These are phyloP conservation scores for Stentor roeselii DNA, from an alignment of 73 alveolate genomes.

Conservation along the genomic window DNA sequence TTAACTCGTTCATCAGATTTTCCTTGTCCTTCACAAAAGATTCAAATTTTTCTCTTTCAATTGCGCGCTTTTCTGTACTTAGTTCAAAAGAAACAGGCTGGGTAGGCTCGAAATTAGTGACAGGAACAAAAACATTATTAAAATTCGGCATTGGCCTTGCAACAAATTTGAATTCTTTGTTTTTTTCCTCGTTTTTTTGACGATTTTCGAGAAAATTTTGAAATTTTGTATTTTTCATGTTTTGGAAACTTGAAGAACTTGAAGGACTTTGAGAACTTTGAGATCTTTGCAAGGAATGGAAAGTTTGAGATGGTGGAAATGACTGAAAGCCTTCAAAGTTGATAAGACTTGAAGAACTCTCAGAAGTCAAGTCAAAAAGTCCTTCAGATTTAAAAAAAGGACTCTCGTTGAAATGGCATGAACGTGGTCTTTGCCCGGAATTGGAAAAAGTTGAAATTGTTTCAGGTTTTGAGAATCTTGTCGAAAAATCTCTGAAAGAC, in stretches of 20 bases:
- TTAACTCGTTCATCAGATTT: background rate
- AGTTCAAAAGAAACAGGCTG: background rate
- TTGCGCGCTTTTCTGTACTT: background rate
- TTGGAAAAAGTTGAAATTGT: background rate
- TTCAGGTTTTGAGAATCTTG: background rate
- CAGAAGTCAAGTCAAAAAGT: background rate
- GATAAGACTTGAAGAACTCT: background rate
- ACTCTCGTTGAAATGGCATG: background rate
- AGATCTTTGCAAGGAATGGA: background rate
- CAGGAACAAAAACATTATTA: background rate
- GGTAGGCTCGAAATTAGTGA: background rate
- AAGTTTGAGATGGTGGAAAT: background rate
- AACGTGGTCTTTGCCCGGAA: background rate
- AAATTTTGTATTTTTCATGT: background rate
- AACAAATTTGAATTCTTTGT: background rate
- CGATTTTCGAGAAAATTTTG: background rate
- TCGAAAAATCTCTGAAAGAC: background rate
- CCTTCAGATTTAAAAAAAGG: background rate
- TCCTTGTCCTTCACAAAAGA: background rate
- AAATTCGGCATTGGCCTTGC: slow-evolving; percentile 21
- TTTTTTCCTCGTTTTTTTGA: no score
- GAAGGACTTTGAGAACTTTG: background rate
- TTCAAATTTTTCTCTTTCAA: slow-evolving; percentile 8
- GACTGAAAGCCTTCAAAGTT: background rate
- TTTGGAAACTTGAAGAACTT: background rate